phyloP scores from a whole-genome alignment of 805 yeast species.

The Tetrapisispora pingtungensis region DNA sequence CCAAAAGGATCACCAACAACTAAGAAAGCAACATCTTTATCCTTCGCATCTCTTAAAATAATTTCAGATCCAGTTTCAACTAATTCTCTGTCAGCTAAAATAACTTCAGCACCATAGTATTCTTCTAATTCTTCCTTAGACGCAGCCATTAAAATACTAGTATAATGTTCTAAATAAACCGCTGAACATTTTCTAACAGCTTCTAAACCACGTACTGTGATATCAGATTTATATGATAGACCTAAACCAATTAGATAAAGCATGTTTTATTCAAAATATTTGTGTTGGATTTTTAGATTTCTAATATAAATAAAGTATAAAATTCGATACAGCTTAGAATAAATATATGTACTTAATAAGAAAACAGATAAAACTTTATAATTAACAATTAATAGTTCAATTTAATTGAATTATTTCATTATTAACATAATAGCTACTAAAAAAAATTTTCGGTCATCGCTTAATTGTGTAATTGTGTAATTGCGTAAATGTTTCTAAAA shows the following conservation, averaged over 20 bases:
- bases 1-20: conserved; percentile 98
- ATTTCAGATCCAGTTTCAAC: conserved; percentile 85
- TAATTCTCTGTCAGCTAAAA: conserved; percentile 87
- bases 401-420: too few species aligned
- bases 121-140: conserved; percentile 61
- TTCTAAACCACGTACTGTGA: conserved; percentile 89
- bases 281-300: too few species aligned
- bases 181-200: conserved; percentile 73
- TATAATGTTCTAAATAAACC: conserved; percentile 92
- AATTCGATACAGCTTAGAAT: too few species aligned
- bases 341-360: too few species aligned
- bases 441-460: not conserved
- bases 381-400: too few species aligned
- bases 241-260: conserved; percentile 88
- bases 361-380: too few species aligned
- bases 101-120: conserved; percentile 76
- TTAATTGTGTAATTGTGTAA: not conserved
- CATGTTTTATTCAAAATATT: conserved; percentile 37
- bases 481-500: too few species aligned
- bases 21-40: conserved; percentile 80
- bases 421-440: too few species aligned
- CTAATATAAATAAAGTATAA: too few species aligned
- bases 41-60: conserved; percentile 66
- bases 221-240: conserved; percentile 76
- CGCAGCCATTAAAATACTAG: conserved; percentile 92